Base-by-base conservation (phyloP, 148 eudicot species). In the Nepenthes mirabilis region DNA sequence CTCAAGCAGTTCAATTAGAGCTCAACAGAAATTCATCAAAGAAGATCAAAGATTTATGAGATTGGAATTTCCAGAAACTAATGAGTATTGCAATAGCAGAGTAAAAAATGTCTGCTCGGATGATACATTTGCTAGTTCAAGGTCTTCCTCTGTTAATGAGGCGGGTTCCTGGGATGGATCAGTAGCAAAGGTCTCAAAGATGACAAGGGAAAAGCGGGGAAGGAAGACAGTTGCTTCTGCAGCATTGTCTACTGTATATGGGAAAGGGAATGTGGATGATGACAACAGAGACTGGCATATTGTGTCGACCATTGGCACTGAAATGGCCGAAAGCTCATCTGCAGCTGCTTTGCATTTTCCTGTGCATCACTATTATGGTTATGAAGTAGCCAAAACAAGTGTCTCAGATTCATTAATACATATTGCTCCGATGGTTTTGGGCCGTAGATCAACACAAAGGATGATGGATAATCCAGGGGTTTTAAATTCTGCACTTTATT, bases 141-240 rank as follows among this genome's bases (percentile, higher is more conserved):
- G 83, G 71, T 75, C 72, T 48, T 81, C 89, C 37, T 72, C 93
- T 58, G 77, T 81, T 61, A 68, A 82, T 64, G 79, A 67, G 57
- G 75, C 82, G 62, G 75, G 75, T 74, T 86, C 85, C 33, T 87
- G 89, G 89, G 91, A 84, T 73, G 95, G 88, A 56, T 78, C 97
- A 35, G 78, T 83, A 43, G 71, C 76, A 54, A 83, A 84, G 66
- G 70, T 60, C 2, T 61, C 85, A 49, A 87, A 79, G 78, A 71
- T 67, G 53, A 70, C 72, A n/a, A 82, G 78, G 76, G 87, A 84
- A 54, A 91, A 73, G 66, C 62, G 79, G 68, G 89, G 80, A 52
- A 82, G 78, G 65, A 80, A 77, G 74, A 56, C 70, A 49, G 65
- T 47, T 33, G 53, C 60, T 65, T 65, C 65, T 55, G 33, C 72